phyloP scores from a whole-genome alignment of 129 eudicot species.

The Helichrysum umbraculigerum region DNA sequence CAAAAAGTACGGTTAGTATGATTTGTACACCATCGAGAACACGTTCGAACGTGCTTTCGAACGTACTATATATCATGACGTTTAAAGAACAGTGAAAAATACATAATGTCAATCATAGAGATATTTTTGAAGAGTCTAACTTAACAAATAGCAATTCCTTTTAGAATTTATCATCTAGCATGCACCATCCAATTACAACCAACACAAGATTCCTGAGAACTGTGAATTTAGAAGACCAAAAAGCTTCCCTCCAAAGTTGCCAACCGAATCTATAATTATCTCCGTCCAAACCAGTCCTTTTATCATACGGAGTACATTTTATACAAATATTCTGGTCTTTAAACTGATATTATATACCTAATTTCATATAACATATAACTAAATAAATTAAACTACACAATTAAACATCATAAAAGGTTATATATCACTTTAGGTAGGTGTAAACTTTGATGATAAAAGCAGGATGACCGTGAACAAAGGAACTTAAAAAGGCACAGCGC shows the following conservation, averaged over 20 bases:
- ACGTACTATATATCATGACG: background rate
- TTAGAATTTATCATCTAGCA: constrained; percentile 7
- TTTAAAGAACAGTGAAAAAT: too few relatives aligned
- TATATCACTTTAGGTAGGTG: background rate
- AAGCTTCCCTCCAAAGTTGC: constrained; percentile 20
- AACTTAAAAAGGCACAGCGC: background rate
- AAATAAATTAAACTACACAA: constrained; percentile 5
- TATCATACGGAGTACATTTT: constrained; percentile 1
- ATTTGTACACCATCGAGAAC: background rate
- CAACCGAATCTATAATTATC: constrained; percentile 36
- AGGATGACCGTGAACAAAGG: constrained; percentile 22
- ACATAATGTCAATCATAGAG: background rate
- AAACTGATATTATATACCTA: background rate
- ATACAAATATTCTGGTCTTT: background rate
- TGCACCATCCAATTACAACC: constrained; percentile 29
- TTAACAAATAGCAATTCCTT: constrained; percentile 1
- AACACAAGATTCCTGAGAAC: constrained; percentile 17
- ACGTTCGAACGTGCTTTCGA: too few relatives aligned
- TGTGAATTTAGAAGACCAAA: constrained; percentile 24
- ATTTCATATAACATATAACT: background rate
- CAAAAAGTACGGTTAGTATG: background rate
- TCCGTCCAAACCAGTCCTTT: constrained; percentile 30
- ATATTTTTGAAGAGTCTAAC: background rate
- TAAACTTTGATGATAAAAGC: constrained; percentile 2
- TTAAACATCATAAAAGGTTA: background rate